Evolutionary conservation across 208 protist genomes (phyloP), one percentile per base, ranked within the genome.

Genomic region (Herpetomonas tarakana): DNA sequence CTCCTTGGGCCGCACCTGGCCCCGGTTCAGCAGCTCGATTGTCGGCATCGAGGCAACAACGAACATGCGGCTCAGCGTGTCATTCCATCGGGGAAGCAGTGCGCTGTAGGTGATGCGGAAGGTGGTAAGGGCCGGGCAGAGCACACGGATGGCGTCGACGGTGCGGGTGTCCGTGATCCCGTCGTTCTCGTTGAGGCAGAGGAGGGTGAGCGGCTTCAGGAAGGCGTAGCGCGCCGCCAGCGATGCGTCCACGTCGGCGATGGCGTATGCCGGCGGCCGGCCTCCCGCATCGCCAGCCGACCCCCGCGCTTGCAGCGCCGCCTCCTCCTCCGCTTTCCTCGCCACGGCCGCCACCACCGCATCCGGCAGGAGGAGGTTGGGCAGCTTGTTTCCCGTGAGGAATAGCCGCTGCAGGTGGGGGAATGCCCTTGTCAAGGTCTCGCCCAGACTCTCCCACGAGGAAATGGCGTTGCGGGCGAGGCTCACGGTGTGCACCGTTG

Each of bases 21-120:
- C 84, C 16, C 86, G 72, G 54, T 96, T 96, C 0, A 96, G 76
- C 24, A 81, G 67, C 2, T 75, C 76, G 28, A 96, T 76, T 18
- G 71, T 78, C 4, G 89, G 89, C 50, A 96, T 57, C 18, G 86
- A 82, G 19, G 89, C 89, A 21, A 96, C 82, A 1, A 91, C 82
- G 61, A 82, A 90, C 89, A 96, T 96, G 31, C 89, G 89, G 11
- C 65, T 72, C 45, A 86, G 71, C n/a, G 84, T 83, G 25, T 89
- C 86, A 41, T 92, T 93, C 83, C 84, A 93, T 21, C 68, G 49
- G 0, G 86, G 86, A 52, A 93, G 78, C 46, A 96, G 57, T 16
- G 65, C 35, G 49, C 63, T 62, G 61, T 96, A 93, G 35, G 86
- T 87, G 52, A 93, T 86, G 61, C 89, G 86, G 38, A 91, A 92